phyloP scores from a whole-genome alignment of 495 filamentous ascomycete species.

The Apiosordaria backusii region DNA sequence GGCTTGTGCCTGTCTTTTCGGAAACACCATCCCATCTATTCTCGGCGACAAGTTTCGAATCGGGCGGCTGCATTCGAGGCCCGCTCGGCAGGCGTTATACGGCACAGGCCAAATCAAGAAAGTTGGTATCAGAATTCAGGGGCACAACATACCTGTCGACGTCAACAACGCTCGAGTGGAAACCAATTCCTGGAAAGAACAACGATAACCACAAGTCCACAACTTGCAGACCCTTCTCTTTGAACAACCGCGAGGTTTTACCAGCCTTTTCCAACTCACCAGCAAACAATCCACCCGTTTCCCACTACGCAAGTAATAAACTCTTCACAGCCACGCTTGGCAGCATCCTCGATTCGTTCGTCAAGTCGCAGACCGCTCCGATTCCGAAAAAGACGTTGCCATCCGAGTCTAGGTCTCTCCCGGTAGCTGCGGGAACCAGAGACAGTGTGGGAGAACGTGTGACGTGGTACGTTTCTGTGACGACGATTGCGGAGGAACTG shows the following conservation, averaged over 20 bases:
- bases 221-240: too few relatives aligned
- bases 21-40: not conserved
- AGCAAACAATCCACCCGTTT: not conserved
- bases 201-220: not conserved
- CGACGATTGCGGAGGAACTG: not conserved
- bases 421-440: not conserved
- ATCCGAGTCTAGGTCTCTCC: not conserved
- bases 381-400: not conserved
- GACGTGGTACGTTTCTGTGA: conserved; percentile 1
- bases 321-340: conserved; percentile 5
- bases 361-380: conserved; percentile 1
- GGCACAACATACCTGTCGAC: not conserved
- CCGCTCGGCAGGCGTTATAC: not conserved
- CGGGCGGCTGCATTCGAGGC: not conserved
- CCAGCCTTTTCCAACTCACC: not conserved
- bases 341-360: not conserved
- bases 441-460: not conserved
- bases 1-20: too few relatives aligned
- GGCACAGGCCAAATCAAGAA: not conserved
- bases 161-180: not conserved
- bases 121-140: not conserved
- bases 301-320: not conserved
- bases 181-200: not conserved
- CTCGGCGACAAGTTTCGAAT: not conserved
- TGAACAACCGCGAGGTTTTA: not conserved